Percentiles rank a stretch among this genome's conserved stretches.
These are phyloP conservation scores for Begonia peltatifolia DNA, from an alignment of 306 rosid genomes.

Conservation along the genomic window DNA sequence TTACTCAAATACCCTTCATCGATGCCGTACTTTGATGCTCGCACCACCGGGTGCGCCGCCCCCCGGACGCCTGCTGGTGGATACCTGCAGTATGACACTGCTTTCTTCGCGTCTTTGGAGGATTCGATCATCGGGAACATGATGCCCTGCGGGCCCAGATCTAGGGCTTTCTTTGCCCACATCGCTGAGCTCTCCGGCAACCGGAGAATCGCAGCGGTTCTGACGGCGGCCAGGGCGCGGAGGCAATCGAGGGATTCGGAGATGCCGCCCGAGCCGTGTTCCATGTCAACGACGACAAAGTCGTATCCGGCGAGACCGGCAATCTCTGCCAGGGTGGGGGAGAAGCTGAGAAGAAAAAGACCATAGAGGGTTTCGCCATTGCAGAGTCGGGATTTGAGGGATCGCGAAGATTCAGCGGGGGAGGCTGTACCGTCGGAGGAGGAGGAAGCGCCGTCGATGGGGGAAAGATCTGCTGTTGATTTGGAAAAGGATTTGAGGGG, in stretches of 20 bases:
- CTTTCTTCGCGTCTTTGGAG: slow-evolving; percentile 33
- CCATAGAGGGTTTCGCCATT: slow-evolving; percentile 68
- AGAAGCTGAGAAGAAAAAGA: slow-evolving; percentile 57
- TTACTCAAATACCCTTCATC: slow-evolving; percentile 52
- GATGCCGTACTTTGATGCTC: slow-evolving; percentile 62
- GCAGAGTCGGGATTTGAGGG: slow-evolving; percentile 55
- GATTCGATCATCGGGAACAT: slow-evolving; percentile 80
- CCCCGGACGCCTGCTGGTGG: slow-evolving; percentile 68
- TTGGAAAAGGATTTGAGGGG: slow-evolving; percentile 21
- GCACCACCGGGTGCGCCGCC: slow-evolving; percentile 56
- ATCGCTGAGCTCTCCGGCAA: slow-evolving; percentile 47
- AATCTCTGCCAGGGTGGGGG: slow-evolving; percentile 77
- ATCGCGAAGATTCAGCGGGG: slow-evolving; percentile 1
- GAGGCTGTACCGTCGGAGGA: not conserved
- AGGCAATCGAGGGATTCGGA: slow-evolving; percentile 50
- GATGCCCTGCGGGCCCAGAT: slow-evolving; percentile 73
- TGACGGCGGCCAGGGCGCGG: slow-evolving; percentile 57
- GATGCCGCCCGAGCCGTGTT: slow-evolving; percentile 65
- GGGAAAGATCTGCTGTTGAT: slow-evolving; percentile 10
- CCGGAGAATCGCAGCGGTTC: slow-evolving; percentile 53
- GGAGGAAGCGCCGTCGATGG: slow-evolving; percentile 3
- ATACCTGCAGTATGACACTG: slow-evolving; percentile 58
- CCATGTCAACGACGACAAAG: slow-evolving; percentile 73
- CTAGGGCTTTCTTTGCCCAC: slow-evolving; percentile 83
- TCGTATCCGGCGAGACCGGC: slow-evolving; percentile 68